phyloP scores from a whole-genome alignment of 1,139 yeast species.

The Saccharomyces pastorianus region DNA sequence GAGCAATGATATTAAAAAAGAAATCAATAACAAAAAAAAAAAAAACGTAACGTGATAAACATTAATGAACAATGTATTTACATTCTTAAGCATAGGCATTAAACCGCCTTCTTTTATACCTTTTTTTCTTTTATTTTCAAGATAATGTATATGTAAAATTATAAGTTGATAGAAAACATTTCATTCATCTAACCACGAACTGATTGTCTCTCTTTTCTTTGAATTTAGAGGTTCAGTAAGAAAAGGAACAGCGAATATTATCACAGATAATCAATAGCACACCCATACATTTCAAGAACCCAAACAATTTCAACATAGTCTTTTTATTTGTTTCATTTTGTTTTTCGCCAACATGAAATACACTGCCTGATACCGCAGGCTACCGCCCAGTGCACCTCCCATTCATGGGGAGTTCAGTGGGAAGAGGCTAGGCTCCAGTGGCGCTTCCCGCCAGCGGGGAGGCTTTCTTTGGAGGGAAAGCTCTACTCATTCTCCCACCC shows the following conservation, averaged over 20 bases:
- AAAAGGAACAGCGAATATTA: too few relatives aligned
- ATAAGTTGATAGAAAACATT: background rate
- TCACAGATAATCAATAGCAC: too few relatives aligned
- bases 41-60: conserved; percentile 9
- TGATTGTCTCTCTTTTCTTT: too few relatives aligned
- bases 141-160: background rate
- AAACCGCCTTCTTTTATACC: background rate
- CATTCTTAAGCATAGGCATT: conserved; percentile 5
- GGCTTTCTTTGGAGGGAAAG: background rate
- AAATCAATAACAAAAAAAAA: conserved; percentile 2
- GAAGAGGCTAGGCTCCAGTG: background rate
- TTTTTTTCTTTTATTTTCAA: background rate
- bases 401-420: too few relatives aligned
- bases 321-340: background rate
- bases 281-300: too few relatives aligned
- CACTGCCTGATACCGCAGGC: background rate
- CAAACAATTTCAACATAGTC: too few relatives aligned
- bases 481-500: background rate
- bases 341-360: background rate
- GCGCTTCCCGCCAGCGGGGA: too few relatives aligned
- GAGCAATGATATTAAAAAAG: conserved; percentile 6
- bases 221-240: too few relatives aligned
- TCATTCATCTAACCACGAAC: background rate
- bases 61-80: conserved; percentile 15
- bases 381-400: background rate